Percentiles rank a stretch among this genome's conserved stretches.
phyloP scores from a whole-genome alignment of 495 filamentous ascomycete species.

The Margaritispora aquatica region DNA sequence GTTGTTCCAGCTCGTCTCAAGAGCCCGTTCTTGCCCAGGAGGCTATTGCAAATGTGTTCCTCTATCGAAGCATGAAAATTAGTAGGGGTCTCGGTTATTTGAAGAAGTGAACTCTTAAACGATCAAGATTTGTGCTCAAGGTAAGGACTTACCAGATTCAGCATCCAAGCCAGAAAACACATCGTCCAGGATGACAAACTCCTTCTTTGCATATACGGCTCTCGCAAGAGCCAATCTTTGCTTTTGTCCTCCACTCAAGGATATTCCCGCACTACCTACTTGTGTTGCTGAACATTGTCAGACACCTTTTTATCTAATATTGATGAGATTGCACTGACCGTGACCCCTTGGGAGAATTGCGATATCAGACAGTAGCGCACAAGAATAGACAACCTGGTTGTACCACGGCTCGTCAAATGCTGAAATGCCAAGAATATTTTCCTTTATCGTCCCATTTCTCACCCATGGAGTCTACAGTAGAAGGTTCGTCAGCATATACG shows the following conservation, averaged over 20 bases:
- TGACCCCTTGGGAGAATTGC: conserved; percentile 48
- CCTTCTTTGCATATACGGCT: conserved; percentile 50
- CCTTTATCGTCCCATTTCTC: conserved; percentile 45
- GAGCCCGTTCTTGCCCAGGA: conserved; percentile 46
- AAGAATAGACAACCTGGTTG: conserved; percentile 55
- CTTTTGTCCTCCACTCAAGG: conserved; percentile 51
- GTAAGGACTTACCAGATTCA: conserved; percentile 31
- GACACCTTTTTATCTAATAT: not conserved
- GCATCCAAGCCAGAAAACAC: conserved; percentile 57
- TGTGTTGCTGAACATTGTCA: conserved; percentile 19
- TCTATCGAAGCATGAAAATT: conserved; percentile 23
- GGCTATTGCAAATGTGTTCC: conserved; percentile 47
- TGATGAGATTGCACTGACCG: conserved; percentile 32
- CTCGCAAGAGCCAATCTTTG: conserved; percentile 49
- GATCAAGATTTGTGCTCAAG: not conserved
- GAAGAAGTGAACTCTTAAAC: no score
- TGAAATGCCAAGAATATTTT: conserved; percentile 27
- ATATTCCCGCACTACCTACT: conserved; percentile 50
- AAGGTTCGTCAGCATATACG: not conserved
- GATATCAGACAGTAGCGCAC: conserved; percentile 52
- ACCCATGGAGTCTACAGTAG: conserved; percentile 38
- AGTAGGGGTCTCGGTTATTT: no score
- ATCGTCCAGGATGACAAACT: conserved; percentile 53
- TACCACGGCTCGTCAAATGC: conserved; percentile 52
- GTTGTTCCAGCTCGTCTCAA: conserved; percentile 43